Base-by-base conservation (phyloP, 164 flowering plant species). In the Chimonanthus salicifolius region DNA sequence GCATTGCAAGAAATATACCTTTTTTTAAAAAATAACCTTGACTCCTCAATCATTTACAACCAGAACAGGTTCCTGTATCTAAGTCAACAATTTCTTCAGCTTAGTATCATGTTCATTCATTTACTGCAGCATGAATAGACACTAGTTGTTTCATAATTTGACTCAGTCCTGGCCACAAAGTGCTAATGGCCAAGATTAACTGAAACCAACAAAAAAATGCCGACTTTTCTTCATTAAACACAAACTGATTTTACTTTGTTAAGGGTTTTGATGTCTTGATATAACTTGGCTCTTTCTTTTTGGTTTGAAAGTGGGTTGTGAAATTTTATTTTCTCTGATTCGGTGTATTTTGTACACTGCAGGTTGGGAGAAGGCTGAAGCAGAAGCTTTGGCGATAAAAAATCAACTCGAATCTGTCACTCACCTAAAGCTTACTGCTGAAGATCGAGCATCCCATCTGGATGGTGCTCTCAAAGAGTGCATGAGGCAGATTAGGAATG, bases 291-390 rank as follows among this genome's bases (percentile, higher is more conserved):
- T 13, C 15, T 68, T 58, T 33, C 16, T 15, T 58, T 11, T 7
- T 43, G 7, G 60, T 48, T 68, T 54, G n/a, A 54, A 54, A 54
- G 16, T 54, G 16, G 60, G 60, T 54, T 54, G 10, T 54, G 16
- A 1, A 54, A 3, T 43, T 66, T 67, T 6, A 47, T 33, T 21
- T 72, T 54, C 60, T 54, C 60, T 11, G 60, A 54, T 13, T 49
- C 10, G 62, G 2, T 58, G 49, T 65, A 15, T 74, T 67, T 47
- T 75, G 18, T 62, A 68, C 10, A 9, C 58, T 76, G 74, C 84
- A 96, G 99, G 99, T 62, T 96, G 99, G 99, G 99, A 96, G 71
- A 96, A 94, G 76, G 99, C 97, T 65, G 99, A 96, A 79, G 87
- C 97, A 58, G 99, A 96, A 85, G 97, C 97, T 71, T 74, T 82